Base-by-base conservation (phyloP, 768 basidiomycete genomes). In the Leccinellum rugosiceps region DNA sequence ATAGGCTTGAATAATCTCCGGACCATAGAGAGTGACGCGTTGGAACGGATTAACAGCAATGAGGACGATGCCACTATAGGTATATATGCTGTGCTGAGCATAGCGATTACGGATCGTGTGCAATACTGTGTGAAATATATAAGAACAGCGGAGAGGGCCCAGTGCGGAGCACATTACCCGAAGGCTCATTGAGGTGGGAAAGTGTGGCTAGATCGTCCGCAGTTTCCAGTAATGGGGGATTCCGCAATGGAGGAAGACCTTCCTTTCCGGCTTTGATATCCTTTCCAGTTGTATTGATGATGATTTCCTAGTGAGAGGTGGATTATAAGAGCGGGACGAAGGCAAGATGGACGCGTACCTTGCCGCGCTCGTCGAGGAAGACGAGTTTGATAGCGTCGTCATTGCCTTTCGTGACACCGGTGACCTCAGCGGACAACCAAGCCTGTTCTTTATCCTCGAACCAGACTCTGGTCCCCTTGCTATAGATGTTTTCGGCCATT, bases 1-100 rank as follows among this genome's bases (percentile, higher is more conserved):
- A 72, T 99, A 99, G 14, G 94, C 94, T 74, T 98, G 95, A 19
- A 99, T 96, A 68, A 97, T 92, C 70, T 97, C 94, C 21, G 93
- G 92, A 6, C 92, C 93, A 79, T 99, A 99, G 58, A 98, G 87
- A 25, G 94, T 92, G 68, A 99, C 89, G 68, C 94, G 91, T 75
- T 95, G 92, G 75, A 99, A 99, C 48, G 97, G 97, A 75, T 99
- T 99, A 77, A 99, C 87, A 53, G 97, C 97, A 71, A 99, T 97
- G 63, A 99, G 84, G 59, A 98, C 96, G 63, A 98, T 99, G 65
- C 97, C 97, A 61, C 92, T 95, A 77, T 98, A 99, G 31, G 97
- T 98, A 70, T 98, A 99, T 66, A 98, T 98, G 71, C 92, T 92
- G 73, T 96, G 96, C 64, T 94, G 90, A 32, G 88, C 91, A 77